Conservation (phyloP, 2,329 filamentous ascomycete genomes). For the Botryotinia narcissicola region DNA sequence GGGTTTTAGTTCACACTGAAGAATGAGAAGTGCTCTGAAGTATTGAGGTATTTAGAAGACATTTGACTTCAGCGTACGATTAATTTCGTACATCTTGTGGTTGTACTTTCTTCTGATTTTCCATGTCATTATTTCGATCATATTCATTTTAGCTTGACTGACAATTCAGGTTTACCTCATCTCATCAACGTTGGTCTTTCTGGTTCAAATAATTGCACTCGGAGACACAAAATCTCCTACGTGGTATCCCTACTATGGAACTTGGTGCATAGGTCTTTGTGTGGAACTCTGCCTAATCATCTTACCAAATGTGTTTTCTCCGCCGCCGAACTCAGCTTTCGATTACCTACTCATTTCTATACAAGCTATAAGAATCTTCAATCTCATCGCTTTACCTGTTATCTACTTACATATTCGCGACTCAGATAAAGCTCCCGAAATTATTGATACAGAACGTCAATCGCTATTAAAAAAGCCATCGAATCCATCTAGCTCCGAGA, state of each 20-base stretch:
- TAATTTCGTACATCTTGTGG: not conserved
- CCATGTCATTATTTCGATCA: not conserved
- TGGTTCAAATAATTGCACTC: constrained; percentile 56
- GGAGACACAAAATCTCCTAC: constrained; percentile 50
- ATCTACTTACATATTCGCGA: constrained; percentile 37
- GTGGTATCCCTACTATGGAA: constrained; percentile 63
- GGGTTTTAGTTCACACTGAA: not conserved
- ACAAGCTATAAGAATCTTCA: constrained; percentile 34
- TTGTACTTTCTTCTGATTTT: not conserved
- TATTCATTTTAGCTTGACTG: constrained; percentile 11
- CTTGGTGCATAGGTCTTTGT: constrained; percentile 56
- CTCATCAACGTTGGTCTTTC: constrained; percentile 62
- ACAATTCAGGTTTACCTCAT: constrained; percentile 51
- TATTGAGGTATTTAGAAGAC: not conserved
- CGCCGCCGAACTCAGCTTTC: constrained; percentile 27
- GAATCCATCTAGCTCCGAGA: constrained; percentile 36
- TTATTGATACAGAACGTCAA: constrained; percentile 56
- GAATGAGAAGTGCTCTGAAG: not conserved
- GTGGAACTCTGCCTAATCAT: constrained; percentile 52
- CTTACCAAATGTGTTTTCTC: constrained; percentile 37
- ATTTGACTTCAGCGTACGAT: not conserved
- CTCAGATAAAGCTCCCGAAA: constrained; percentile 36
- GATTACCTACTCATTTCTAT: constrained; percentile 30
- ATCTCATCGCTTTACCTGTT: constrained; percentile 40
- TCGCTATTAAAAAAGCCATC: constrained; percentile 51